phyloP scores from a whole-genome alignment of 208 protist species.

The Wallacemonas collosoma region DNA sequence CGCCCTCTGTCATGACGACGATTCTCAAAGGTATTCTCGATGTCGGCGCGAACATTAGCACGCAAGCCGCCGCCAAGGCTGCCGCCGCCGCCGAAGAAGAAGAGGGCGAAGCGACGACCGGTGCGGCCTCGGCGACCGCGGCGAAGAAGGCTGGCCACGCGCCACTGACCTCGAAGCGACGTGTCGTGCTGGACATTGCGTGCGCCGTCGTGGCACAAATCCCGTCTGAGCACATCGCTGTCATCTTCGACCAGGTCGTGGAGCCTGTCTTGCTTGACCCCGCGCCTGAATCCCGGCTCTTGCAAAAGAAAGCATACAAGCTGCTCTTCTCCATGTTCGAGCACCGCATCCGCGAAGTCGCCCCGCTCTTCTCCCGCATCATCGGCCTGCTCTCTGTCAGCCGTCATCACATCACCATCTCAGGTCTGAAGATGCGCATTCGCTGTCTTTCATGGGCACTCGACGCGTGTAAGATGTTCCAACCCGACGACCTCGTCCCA shows the following conservation, averaged over 20 bases:
- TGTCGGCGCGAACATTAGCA: constrained; percentile 67
- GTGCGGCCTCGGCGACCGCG: neutral
- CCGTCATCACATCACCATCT: constrained; percentile 80
- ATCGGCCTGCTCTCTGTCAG: constrained; percentile 72
- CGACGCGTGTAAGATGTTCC: constrained; percentile 90
- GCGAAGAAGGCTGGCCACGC: constrained; percentile 37
- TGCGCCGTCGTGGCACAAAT: constrained; percentile 80
- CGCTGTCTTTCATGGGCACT: constrained; percentile 85
- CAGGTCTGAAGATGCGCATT: constrained; percentile 87
- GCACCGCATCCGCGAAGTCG: constrained; percentile 78
- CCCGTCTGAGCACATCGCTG: constrained; percentile 51
- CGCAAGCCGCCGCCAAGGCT: constrained; percentile 21
- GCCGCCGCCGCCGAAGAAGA: constrained; percentile 11
- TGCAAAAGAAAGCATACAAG: constrained; percentile 93
- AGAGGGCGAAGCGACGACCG: neutral
- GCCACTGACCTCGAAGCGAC: constrained; percentile 72
- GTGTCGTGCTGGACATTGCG: constrained; percentile 85
- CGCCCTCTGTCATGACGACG: constrained; percentile 74
- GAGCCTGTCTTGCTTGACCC: constrained; percentile 85
- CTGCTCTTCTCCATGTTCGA: constrained; percentile 87
- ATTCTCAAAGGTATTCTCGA: constrained; percentile 83
- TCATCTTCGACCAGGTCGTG: constrained; percentile 74
- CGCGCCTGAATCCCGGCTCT: constrained; percentile 67
- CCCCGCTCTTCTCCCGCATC: constrained; percentile 68
- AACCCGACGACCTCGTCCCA: constrained; percentile 53